Percentiles rank a stretch among this genome's conserved stretches.
Conservation (phyloP, 2,329 filamentous ascomycete genomes). For the Trichoderma sp. region DNA sequence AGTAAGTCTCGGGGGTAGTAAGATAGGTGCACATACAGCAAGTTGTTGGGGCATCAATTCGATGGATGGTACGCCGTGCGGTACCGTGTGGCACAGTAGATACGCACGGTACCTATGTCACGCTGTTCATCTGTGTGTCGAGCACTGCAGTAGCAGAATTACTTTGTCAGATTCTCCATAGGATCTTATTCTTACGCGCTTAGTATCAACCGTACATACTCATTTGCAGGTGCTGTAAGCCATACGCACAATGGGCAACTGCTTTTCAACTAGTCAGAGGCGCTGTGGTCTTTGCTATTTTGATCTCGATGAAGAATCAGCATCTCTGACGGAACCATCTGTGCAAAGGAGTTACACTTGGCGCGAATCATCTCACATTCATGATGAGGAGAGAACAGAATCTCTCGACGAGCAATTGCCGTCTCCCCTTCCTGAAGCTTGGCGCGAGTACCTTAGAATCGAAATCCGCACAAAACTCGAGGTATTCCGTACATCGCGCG, state of each 20-base stretch:
- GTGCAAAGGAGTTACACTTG: slow-evolving; percentile 6
- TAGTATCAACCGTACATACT: not conserved
- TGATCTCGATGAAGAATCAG: not conserved
- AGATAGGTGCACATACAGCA: too few species aligned
- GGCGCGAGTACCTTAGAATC: not conserved
- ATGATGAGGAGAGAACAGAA: not conserved
- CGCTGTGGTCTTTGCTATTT: slow-evolving; percentile 20
- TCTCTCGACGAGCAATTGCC: slow-evolving; percentile 12
- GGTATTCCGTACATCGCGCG: not conserved
- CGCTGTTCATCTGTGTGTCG: too few species aligned
- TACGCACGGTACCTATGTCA: too few species aligned
- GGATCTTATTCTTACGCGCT: not conserved
- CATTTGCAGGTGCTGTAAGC: not conserved
- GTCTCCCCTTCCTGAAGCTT: not conserved
- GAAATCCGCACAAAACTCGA: not conserved
- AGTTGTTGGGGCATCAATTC: too few species aligned
- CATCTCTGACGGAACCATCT: not conserved
- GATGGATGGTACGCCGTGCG: too few species aligned
- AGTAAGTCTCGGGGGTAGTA: too few species aligned
- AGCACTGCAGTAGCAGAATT: too few species aligned
- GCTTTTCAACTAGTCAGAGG: not conserved
- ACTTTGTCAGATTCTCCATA: too few species aligned
- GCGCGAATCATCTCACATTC: not conserved
- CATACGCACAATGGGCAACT: slow-evolving; percentile 2
- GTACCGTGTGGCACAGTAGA: too few species aligned